Evolutionary conservation across 2,329 filamentous ascomycete species (phyloP).

Genomic region (Penicillium sp.): DNA sequence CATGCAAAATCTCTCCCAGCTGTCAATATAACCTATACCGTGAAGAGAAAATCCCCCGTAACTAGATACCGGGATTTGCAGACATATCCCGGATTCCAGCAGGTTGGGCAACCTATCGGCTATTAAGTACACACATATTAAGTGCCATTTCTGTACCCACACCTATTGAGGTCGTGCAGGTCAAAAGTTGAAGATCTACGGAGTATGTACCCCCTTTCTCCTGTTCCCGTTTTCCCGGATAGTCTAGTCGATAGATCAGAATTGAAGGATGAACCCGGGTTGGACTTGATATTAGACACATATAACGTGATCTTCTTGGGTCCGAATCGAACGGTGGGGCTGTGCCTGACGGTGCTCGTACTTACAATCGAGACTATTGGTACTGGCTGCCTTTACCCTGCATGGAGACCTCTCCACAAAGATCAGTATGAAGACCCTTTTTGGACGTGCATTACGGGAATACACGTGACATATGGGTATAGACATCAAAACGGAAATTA

Average conservation of each 20-base stretch:
- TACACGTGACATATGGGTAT: neutral
- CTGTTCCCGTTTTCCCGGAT: neutral
- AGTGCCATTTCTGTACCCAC: neutral
- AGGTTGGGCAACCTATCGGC: conserved; percentile 1
- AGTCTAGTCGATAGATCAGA: conserved; percentile 4
- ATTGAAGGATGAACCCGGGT: neutral
- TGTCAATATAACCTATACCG: neutral
- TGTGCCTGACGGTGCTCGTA: neutral
- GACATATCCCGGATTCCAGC: conserved; percentile 2
- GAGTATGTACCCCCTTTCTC: neutral
- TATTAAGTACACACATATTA: neutral
- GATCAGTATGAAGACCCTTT: neutral
- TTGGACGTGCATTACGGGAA: neutral
- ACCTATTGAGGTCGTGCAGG: neutral
- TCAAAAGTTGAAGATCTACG: neutral
- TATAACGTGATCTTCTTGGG: conserved; percentile 1
- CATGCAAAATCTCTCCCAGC: no score
- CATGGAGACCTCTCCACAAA: neutral
- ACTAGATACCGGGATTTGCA: neutral
- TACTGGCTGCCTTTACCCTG: conserved; percentile 3
- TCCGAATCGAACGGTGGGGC: neutral
- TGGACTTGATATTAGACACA: neutral
- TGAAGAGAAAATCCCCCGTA: neutral
- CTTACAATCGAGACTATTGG: conserved; percentile 1
- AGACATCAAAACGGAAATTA: neutral